Evolutionary conservation across 2,329 filamentous ascomycete genomes (phyloP).

Genomic region (Sporothrix curviconia): DNA sequence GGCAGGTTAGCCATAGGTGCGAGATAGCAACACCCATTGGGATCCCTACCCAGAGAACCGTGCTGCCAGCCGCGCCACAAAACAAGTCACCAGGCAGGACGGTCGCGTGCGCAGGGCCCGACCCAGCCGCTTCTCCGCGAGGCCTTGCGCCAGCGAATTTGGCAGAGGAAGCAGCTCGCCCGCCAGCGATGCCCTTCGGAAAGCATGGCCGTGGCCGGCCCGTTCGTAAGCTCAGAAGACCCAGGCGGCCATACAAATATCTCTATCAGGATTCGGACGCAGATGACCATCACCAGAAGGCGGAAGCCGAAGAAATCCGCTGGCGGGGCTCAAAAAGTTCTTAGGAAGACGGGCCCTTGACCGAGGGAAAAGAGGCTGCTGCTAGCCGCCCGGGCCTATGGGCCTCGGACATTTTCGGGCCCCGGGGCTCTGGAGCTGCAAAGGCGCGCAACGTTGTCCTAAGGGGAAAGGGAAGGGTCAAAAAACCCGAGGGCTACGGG

Average conservation of each 20-base stretch:
- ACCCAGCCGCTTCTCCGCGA: constrained; percentile 70
- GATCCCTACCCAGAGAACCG: constrained; percentile 88
- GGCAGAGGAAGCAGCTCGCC: constrained; percentile 77
- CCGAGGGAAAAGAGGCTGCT: too few relatives aligned
- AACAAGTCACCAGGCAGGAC: constrained; percentile 59
- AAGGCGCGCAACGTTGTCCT: too few relatives aligned
- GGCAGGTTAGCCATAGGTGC: constrained; percentile 91
- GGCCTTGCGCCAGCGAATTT: constrained; percentile 65
- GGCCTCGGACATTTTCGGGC: constrained; percentile 62
- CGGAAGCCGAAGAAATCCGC: constrained; percentile 57
- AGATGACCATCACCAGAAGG: constrained; percentile 57
- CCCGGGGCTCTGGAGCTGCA: constrained; percentile 34
- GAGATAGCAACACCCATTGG: constrained; percentile 90
- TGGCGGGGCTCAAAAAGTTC: constrained; percentile 54
- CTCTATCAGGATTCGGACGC: constrained; percentile 66
- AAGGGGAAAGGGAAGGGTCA: too few relatives aligned
- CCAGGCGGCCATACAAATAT: constrained; percentile 10
- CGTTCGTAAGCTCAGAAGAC: constrained; percentile 64
- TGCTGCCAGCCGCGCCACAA: constrained; percentile 46
- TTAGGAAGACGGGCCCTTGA: constrained; percentile 47
- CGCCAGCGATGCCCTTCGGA: constrained; percentile 76
- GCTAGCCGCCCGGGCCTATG: too few relatives aligned
- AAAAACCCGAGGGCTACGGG: too few relatives aligned
- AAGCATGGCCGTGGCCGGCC: constrained; percentile 74
- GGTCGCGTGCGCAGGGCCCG: constrained; percentile 71